phyloP scores from a whole-genome alignment of 306 rosid species.

The Prunus padus region DNA sequence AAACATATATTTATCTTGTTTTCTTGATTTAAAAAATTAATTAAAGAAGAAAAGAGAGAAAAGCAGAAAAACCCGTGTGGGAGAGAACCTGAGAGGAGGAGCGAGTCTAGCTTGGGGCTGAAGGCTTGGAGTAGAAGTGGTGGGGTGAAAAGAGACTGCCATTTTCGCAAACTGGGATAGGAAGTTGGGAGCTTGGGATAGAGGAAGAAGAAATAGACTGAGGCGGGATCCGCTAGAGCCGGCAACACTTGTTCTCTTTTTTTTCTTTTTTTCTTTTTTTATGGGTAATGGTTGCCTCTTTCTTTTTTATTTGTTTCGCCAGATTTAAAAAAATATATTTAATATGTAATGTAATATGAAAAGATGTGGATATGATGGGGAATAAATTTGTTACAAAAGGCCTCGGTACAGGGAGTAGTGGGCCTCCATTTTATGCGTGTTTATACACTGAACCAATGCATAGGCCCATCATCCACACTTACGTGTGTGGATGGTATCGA shows the following conservation, averaged over 20 bases:
- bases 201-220: background rate
- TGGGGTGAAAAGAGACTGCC: conserved; percentile 60
- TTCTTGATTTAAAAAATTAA: background rate
- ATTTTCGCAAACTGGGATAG: conserved; percentile 24
- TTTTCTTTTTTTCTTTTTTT: too few species aligned
- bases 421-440: too few species aligned
- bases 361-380: too few species aligned
- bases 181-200: background rate
- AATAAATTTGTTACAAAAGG: too few species aligned
- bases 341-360: too few species aligned
- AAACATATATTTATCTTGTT: background rate
- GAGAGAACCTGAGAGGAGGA: conserved; percentile 53
- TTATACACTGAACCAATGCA: too few species aligned
- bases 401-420: too few species aligned
- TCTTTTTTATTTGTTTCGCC: too few species aligned
- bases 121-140: conserved; percentile 40
- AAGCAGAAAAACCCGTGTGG: conserved; percentile 1
- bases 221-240: background rate
- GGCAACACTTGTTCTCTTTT: background rate
- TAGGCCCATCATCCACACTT: too few species aligned
- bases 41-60: background rate
- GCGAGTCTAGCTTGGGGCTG: conserved; percentile 38
- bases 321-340: too few species aligned
- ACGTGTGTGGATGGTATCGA: too few species aligned
- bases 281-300: too few species aligned